A percentile compares a stretch with the other conserved stretches of the same genome.
Conservation (phyloP, 164 flowering plant genomes). For the Tetracentron sinense region DNA sequence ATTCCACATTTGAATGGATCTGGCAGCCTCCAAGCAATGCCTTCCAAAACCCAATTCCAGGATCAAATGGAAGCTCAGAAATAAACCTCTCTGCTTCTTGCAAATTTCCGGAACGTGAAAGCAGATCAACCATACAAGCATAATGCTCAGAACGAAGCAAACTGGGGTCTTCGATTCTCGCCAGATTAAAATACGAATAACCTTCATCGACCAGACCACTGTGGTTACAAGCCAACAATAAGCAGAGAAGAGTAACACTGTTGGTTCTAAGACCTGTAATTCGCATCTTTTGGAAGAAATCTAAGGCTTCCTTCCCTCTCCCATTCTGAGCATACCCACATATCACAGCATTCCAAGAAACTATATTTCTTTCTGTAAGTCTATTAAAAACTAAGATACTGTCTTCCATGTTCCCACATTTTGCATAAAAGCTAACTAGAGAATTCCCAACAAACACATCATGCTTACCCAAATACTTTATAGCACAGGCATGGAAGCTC, state of each 20-base stretch:
- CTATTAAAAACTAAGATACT: conserved; percentile 47
- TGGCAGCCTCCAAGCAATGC: conserved; percentile 80
- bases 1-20: conserved; percentile 51
- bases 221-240: conserved; percentile 74
- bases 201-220: conserved; percentile 66
- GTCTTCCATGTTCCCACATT: conserved; percentile 81
- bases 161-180: conserved; percentile 30
- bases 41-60: conserved; percentile 92
- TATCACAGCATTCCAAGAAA: conserved; percentile 83
- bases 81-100: conserved; percentile 51
- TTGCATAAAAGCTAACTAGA: conserved; percentile 73
- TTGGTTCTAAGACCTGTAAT: conserved; percentile 39
- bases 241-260: conserved; percentile 57
- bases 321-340: conserved; percentile 86
- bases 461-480: conserved; percentile 47
- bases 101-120: conserved; percentile 68
- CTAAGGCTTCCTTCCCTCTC: conserved; percentile 54
- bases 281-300: conserved; percentile 37
- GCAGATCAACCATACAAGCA: conserved; percentile 74
- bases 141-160: conserved; percentile 61
- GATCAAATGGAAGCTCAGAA: conserved; percentile 52
- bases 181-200: conserved; percentile 41
- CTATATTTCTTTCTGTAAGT: conserved; percentile 43
- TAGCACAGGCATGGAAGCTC: conserved; percentile 71
- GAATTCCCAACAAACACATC: conserved; percentile 62